Evolutionary conservation across 495 filamentous ascomycete species (phyloP).

Genomic region (Podospora bellae-mahoneyi): DNA sequence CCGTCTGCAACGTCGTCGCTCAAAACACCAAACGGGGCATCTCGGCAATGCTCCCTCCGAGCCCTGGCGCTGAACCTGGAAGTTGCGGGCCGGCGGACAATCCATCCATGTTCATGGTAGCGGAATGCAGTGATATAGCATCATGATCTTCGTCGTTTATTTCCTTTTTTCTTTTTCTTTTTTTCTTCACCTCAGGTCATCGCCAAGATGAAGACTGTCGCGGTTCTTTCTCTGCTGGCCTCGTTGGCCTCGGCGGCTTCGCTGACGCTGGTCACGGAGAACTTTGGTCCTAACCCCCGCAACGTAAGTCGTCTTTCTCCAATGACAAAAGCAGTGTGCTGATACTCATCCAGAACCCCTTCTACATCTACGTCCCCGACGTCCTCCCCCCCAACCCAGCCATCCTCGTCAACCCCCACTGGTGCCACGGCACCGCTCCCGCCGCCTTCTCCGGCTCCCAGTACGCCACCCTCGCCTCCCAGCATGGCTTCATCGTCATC

Average conservation of each 20-base stretch:
- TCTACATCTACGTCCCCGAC: constrained; percentile 56
- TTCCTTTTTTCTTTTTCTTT: background rate
- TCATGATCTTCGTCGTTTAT: background rate
- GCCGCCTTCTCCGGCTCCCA: constrained; percentile 31
- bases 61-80: constrained; percentile 15
- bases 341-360: constrained; percentile 12
- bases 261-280: constrained; percentile 36
- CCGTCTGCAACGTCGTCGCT: background rate
- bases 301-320: constrained; percentile 32
- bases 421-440: constrained; percentile 44
- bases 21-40: background rate
- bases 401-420: constrained; percentile 56
- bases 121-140: background rate
- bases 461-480: constrained; percentile 44
- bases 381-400: constrained; percentile 49
- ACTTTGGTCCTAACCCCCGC: constrained; percentile 49
- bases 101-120: background rate
- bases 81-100: constrained; percentile 8
- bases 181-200: background rate
- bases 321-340: background rate
- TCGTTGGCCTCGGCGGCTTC: constrained; percentile 19
- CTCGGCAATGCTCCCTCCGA: constrained; percentile 5
- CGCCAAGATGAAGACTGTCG: background rate
- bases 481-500: constrained; percentile 55
- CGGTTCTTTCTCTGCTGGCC: constrained; percentile 1